phyloP scores from a whole-genome alignment of 2,329 filamentous ascomycete species.

The Paecilomyces formosus region DNA sequence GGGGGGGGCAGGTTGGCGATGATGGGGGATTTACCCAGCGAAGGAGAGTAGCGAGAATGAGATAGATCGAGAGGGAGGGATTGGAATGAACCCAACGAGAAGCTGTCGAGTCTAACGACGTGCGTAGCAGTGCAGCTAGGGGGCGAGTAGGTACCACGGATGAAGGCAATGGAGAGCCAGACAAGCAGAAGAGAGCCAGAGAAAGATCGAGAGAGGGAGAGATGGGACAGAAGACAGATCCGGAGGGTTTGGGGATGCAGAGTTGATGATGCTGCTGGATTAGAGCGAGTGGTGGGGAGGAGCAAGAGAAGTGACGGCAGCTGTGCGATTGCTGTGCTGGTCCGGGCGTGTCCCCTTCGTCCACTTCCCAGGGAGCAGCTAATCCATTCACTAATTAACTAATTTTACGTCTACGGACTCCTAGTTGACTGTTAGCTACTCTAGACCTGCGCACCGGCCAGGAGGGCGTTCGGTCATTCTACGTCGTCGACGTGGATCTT shows the following conservation, averaged over 20 bases:
- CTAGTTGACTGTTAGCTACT: too few relatives aligned
- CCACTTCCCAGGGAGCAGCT: background rate
- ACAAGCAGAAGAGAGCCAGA: background rate
- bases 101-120: background rate
- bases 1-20: background rate
- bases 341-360: background rate
- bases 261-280: background rate
- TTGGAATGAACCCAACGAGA: background rate
- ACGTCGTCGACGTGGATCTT: background rate
- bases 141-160: background rate
- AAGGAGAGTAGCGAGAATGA: background rate
- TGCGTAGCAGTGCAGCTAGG: background rate
- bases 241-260: slow-evolving; percentile 5
- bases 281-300: slow-evolving; percentile 5
- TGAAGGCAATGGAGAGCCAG: background rate
- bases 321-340: background rate
- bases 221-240: slow-evolving; percentile 7
- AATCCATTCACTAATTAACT: background rate
- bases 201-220: background rate
- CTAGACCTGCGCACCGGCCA: too few relatives aligned
- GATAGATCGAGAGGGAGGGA: background rate
- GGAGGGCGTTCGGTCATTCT: background rate
- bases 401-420: too few relatives aligned
- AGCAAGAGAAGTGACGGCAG: slow-evolving; percentile 11
- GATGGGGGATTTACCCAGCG: background rate